These are phyloP conservation scores for Cornus florida DNA, from an alignment of 148 eudicot genomes.

Conservation along the genomic window DNA sequence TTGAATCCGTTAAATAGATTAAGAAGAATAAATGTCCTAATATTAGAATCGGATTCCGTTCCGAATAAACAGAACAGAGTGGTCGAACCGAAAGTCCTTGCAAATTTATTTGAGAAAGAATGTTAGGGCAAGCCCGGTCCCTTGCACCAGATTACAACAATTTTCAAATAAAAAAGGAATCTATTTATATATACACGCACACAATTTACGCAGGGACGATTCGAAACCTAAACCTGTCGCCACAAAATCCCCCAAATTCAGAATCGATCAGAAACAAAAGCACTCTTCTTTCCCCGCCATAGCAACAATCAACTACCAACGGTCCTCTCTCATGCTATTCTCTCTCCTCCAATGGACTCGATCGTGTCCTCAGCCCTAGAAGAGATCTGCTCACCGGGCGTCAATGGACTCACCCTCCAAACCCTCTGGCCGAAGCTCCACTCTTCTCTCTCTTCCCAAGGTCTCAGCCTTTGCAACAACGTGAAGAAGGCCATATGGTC, in stretches of 20 bases:
- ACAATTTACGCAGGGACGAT: neutral
- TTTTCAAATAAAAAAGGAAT: too few species aligned
- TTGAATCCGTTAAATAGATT: too few species aligned
- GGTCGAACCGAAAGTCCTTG: too few species aligned
- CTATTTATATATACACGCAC: too few species aligned
- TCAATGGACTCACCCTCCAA: constrained; percentile 49
- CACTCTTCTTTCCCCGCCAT: constrained; percentile 18
- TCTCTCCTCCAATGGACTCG: constrained; percentile 50
- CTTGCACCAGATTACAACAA: too few species aligned
- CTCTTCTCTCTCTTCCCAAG: constrained; percentile 41
- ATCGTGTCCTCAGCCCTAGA: constrained; percentile 61
- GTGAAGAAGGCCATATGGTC: constrained; percentile 71
- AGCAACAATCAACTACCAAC: constrained; percentile 2
- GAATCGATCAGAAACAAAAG: neutral
- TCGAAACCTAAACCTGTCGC: constrained; percentile 37
- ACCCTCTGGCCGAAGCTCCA: constrained; percentile 57
- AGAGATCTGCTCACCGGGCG: constrained; percentile 63
- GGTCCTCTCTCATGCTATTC: neutral
- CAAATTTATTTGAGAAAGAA: too few species aligned
- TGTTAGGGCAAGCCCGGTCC: too few species aligned
- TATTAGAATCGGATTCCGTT: too few species aligned
- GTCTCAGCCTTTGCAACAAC: constrained; percentile 47
- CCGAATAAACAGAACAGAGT: too few species aligned
- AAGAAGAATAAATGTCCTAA: too few species aligned
- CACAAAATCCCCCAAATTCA: neutral